Base-by-base conservation (phyloP, 257 asterid genomes). In the Ajuga chamaepitys region DNA sequence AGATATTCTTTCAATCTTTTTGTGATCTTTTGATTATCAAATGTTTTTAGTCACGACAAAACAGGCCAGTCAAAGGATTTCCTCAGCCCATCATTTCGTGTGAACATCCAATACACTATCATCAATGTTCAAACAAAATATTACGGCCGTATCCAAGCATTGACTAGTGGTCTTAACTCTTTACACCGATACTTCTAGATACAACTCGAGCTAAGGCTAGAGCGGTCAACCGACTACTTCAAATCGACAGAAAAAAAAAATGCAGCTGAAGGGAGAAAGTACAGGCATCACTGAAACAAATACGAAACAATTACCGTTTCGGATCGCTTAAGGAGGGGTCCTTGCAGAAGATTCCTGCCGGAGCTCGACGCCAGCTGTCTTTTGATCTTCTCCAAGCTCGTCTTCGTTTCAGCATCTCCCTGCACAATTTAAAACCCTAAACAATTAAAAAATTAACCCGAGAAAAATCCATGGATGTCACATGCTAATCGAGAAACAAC, bases 301-400 rank as follows among this genome's bases (percentile, higher is more conserved):
- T 1, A 24, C 3, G 16, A 62, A 16, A 32, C 41, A 40, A 20
- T 52, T 77, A 94, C 99, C 80, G 99, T 94, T 79, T 94, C 99
- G 68, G 99, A 94, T 90, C 99, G 87, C 82, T 94, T 94, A 67
- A 94, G 86, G 64, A 94, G 95, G 41, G 96, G 97, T 7, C 99
- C 97, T 65, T 94, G 99, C 64, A 94, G 88, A 47, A 94, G 81
- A 81, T 94, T 84, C 55, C 95, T 80, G 54, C 97, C 97, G 70
- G 97, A 90, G 70, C 92, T 88, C 56, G 97, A 87, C 32, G 99
- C 95, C 67, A 94, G 82, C 87, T 94, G 99, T 38, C 94, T 80
- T 54, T 94, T 94, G 95, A 94, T 94, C 91, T 85, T 94, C 83
- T 94, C 99, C 88, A 94, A 85, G 82, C 97, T 94, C 74, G 86